phyloP scores from a whole-genome alignment of 768 basidiomycete species.

The Sutorius australiensis region DNA sequence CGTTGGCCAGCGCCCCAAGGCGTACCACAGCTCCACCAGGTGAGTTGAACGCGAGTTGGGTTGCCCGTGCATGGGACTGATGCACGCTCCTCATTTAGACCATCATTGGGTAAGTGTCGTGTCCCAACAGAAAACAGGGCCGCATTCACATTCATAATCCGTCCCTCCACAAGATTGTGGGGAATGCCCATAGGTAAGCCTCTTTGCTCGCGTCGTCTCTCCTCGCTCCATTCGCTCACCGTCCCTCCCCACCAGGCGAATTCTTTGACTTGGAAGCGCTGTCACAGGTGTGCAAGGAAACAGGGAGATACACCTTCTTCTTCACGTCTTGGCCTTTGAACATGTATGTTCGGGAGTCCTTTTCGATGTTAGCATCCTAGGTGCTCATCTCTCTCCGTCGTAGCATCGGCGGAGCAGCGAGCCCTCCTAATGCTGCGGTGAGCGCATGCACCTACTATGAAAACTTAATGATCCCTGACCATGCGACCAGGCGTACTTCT shows the following conservation, averaged over 20 bases:
- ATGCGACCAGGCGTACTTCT: conserved; percentile 27
- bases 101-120: conserved; percentile 48
- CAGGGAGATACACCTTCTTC: conserved; percentile 67
- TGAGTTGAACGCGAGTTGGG: conserved; percentile 19
- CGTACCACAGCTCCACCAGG: conserved; percentile 52
- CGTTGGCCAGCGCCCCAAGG: conserved; percentile 52
- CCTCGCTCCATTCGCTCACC: not conserved
- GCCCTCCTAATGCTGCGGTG: conserved; percentile 69
- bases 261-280: conserved; percentile 69
- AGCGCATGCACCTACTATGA: conserved; percentile 23
- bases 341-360: conserved; percentile 42
- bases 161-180: conserved; percentile 43
- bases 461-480: not conserved
- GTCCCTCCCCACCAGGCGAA: conserved; percentile 43
- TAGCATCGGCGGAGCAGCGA: conserved; percentile 62
- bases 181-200: conserved; percentile 66
- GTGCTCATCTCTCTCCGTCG: not conserved
- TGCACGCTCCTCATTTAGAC: conserved; percentile 37
- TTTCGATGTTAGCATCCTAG: not conserved
- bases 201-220: no score
- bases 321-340: conserved; percentile 74
- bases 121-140: not conserved
- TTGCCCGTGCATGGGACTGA: not conserved
- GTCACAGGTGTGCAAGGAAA: conserved; percentile 51
- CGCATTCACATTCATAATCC: not conserved